These are phyloP conservation scores for Penicillium sp. DNA, from an alignment of 2,329 filamentous ascomycete species.

Conservation along the genomic window DNA sequence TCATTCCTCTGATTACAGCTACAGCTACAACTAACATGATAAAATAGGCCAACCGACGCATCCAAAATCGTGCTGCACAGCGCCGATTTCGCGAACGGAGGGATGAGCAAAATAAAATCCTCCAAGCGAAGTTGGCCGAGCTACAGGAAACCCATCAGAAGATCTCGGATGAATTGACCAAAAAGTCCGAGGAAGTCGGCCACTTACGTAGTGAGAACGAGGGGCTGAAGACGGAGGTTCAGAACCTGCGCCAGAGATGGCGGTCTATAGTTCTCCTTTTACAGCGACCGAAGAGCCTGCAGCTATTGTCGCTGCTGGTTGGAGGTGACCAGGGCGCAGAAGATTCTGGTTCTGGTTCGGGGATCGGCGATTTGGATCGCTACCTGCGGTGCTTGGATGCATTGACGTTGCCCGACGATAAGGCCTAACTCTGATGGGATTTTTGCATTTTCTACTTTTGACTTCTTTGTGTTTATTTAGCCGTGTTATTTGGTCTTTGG, in stretches of 20 bases:
- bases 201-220: not conserved
- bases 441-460: not conserved
- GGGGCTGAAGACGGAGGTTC: not conserved
- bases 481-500: not conserved
- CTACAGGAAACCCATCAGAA: not conserved
- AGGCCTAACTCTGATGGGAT: not conserved
- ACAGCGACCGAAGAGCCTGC: conserved; percentile 4
- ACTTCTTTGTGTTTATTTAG: not conserved
- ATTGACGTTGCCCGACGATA: not conserved
- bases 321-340: not conserved
- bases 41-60: not conserved
- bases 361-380: not conserved
- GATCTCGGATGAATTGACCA: not conserved
- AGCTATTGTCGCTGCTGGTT: conserved; percentile 7
- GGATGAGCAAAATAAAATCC: conserved; percentile 1
- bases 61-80: conserved; percentile 9
- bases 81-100: conserved; percentile 7
- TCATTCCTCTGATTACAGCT: not conserved
- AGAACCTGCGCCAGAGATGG: not conserved
- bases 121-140: not conserved
- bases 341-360: not conserved
- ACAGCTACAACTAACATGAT: not conserved
- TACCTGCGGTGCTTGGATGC: conserved; percentile 2
- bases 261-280: conserved; percentile 5
- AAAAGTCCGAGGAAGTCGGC: not conserved